Conservation (phyloP, 2,329 filamentous ascomycete species). For the Fusarium multiceps region DNA sequence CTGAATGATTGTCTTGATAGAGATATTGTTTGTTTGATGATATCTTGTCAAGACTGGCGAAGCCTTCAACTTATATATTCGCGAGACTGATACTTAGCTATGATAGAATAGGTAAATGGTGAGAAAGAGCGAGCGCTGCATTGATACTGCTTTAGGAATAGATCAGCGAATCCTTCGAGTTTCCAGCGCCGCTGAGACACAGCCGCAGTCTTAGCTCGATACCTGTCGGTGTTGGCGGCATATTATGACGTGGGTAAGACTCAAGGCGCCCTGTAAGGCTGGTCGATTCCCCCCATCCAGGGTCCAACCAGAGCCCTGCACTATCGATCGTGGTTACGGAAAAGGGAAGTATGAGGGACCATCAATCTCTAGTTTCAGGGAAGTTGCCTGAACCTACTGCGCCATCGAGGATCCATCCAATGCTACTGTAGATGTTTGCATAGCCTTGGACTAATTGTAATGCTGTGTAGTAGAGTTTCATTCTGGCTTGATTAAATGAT, state of each 20-base stretch:
- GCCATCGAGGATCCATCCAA: not conserved
- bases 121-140: slow-evolving; percentile 15
- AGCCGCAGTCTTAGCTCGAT: slow-evolving; percentile 1
- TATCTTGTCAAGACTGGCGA: not conserved
- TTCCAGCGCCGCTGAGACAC: slow-evolving; percentile 14
- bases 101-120: not conserved
- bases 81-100: not conserved
- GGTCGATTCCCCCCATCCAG: not conserved
- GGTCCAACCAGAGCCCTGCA: not conserved
- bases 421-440: not conserved
- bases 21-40: not conserved
- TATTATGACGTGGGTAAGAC: slow-evolving; percentile 1
- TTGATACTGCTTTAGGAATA: slow-evolving; percentile 1
- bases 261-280: slow-evolving; percentile 9
- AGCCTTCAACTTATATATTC: slow-evolving; percentile 13
- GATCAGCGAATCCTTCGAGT: not conserved
- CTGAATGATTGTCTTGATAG: not conserved
- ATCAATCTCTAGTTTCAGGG: not conserved
- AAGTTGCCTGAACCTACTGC: not conserved
- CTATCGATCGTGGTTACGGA: not conserved
- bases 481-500: not conserved
- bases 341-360: not conserved
- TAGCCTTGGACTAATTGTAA: not conserved
- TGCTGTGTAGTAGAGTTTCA: not conserved
- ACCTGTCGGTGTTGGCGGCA: slow-evolving; percentile 5